Base-by-base conservation (phyloP, 2,329 filamentous ascomycete species). In the Fusarium pseudonygamai region DNA sequence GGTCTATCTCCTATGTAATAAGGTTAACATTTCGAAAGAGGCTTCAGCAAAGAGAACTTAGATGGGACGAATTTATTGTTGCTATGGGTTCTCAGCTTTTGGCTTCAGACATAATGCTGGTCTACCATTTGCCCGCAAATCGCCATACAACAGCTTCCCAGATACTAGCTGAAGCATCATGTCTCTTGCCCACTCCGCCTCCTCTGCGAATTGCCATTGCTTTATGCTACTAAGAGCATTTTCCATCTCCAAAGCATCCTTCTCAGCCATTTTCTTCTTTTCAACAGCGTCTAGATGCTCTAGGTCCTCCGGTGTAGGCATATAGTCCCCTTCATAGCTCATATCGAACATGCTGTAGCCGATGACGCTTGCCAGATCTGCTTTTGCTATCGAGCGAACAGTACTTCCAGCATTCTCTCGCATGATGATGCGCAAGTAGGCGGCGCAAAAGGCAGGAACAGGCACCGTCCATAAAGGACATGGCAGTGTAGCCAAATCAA, bases 351-450 rank as follows among this genome's bases (percentile, higher is more conserved):
- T 30, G 26, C 45, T 30, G 20, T 47, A 47, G 26, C 1, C 26
- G 26, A 47, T 6, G 13, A 47, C 1, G 0, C 43, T 3, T 22
- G 43, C 3, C 26, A 47, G 26, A 22, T 47, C 45, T 12, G 45
- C 45, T 12, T 47, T 47, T 12, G 4, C 45, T 3, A 47, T 47
- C 4, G 4, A 2, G 7, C 45, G 24, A 28, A 46, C 24, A 1
- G 5, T 28, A 28, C 0, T 22, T 5, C 1, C 8, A 28, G 5
- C 5, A 0, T 46, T 2, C 5, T 4, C 7, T 46, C 0, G 24
- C 24, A 11, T 46, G 6, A 46, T 2, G 4, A 47, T 30, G 4
- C 45, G 26, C 26, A 47, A 22, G 20, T 47, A 47, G 0, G 45
- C 26, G 3, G 45, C 45, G 45, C 45, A 47, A 30, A 47, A 0